These are phyloP conservation scores for Gilbertella persicaria DNA, from an alignment of 371 early-diverging fungal species.

Conservation along the genomic window DNA sequence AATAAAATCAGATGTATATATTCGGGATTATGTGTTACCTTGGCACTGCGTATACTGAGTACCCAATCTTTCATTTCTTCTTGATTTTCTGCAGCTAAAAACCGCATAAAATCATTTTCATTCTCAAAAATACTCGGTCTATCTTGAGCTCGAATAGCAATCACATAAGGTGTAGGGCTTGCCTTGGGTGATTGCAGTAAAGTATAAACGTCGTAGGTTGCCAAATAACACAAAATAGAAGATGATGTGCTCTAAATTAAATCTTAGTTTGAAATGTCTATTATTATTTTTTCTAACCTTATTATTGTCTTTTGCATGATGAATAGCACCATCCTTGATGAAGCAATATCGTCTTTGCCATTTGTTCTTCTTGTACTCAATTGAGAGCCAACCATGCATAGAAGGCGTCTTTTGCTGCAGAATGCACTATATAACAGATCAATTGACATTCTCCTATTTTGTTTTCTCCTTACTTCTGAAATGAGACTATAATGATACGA, in stretches of 20 bases:
- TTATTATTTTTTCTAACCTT: slow-evolving; percentile 47
- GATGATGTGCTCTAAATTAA: slow-evolving; percentile 11
- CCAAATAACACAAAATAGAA: slow-evolving; percentile 67
- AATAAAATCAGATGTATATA: too few relatives aligned
- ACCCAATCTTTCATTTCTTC: slow-evolving; percentile 85
- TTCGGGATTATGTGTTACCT: slow-evolving; percentile 51
- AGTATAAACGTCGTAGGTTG: slow-evolving; percentile 82
- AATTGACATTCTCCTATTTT: slow-evolving; percentile 4
- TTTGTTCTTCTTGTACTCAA: slow-evolving; percentile 75
- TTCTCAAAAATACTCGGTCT: slow-evolving; percentile 77
- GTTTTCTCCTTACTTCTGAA: slow-evolving; percentile 34
- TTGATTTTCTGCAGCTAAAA: slow-evolving; percentile 74
- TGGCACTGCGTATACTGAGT: slow-evolving; percentile 75
- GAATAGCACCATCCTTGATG: slow-evolving; percentile 64
- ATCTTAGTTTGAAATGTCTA: background rate
- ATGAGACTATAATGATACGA: slow-evolving; percentile 51
- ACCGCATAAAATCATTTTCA: slow-evolving; percentile 81
- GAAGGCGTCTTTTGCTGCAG: slow-evolving; percentile 45
- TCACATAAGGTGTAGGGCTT: slow-evolving; percentile 78
- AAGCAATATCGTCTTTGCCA: slow-evolving; percentile 76
- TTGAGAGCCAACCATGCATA: slow-evolving; percentile 65
- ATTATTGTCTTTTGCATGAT: slow-evolving; percentile 66
- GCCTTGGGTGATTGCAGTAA: slow-evolving; percentile 50
- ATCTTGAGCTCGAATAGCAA: slow-evolving; percentile 84
- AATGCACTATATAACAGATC: slow-evolving; percentile 26